Evolutionary conservation across 1,139 yeast species (phyloP), one percentile per base, ranked within the genome.

Genomic region (Yamadazyma membranifaciens): DNA sequence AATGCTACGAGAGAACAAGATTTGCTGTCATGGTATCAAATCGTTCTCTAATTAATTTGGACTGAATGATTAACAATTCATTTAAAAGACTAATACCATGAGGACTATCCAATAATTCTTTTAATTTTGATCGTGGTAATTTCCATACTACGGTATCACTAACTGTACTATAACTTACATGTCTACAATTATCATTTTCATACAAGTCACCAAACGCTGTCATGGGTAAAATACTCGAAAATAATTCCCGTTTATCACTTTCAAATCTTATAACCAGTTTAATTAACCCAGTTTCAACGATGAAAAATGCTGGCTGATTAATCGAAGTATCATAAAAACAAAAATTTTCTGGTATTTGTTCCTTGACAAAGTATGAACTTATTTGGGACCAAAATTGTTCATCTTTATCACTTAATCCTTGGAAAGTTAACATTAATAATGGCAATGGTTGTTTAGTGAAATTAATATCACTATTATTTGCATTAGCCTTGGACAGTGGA

Each of bases 201-300:
- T 62, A 62, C 36, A 83, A 62, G 57, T 84, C 89, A 2, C 98
- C 98, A 61, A 89, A 87, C 4, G 95, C 83, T 0, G 97, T 89
- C 48, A 89, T 80, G n/a, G 96, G 95, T 27, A 92, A 74, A 43
- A 91, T 78, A 13, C 88, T 83, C 46, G 92, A 92, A 43, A 76
- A 78, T 29, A 91, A 73, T 34, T 76, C 78, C 3, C 86, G 76
- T 49, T 74, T 74, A 49, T 75, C 71, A 51, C 73, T 59, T 47
- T 73, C 72, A 72, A 79, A 54, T 65, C 72, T 62, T 68, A 82
- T 47, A 57, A 65, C 77, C 3, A 87, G 80, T 33, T 84, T 75
- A 33, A 92, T 69, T 31, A 87, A 70, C 1, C 98, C 98, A 1
- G 81, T 70, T 54, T 91, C 97, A 14, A 92, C 83, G 14, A 87